phyloP scores from a whole-genome alignment of 805 yeast species.

The Limtongozyma cylindracea region DNA sequence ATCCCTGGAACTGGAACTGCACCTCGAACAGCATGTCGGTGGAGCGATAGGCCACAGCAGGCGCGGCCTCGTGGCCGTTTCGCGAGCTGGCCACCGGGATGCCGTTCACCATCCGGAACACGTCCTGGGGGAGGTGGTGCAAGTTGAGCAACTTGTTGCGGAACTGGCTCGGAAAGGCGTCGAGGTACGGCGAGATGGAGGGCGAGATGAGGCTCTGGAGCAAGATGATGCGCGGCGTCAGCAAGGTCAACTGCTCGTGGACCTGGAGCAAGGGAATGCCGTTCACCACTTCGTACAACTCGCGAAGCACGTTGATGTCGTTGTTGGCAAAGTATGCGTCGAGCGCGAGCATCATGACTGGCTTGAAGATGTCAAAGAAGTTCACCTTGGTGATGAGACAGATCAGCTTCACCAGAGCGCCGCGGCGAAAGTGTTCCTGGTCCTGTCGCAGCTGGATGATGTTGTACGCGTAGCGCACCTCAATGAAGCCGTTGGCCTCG shows the following conservation, averaged over 20 bases:
- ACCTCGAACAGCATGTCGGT: constrained; percentile 17
- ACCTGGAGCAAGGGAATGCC: constrained; percentile 6
- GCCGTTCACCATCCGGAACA: no score
- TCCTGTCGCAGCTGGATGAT: constrained; percentile 9
- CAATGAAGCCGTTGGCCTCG: constrained; percentile 14
- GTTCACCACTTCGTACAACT: constrained; percentile 10
- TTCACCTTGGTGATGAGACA: constrained; percentile 27
- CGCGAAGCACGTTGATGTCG: constrained; percentile 4
- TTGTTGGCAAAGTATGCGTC: constrained; percentile 14
- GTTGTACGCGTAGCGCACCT: constrained; percentile 4
- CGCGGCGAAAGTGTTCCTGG: constrained; percentile 20
- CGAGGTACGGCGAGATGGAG: constrained; percentile 13
- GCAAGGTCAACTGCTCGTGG: constrained; percentile 6
- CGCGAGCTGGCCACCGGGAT: constrained; percentile 12
- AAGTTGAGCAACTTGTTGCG: constrained; percentile 10
- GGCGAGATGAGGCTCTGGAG: constrained; percentile 16
- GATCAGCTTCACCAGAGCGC: constrained; percentile 31
- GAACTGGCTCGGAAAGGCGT: constrained; percentile 13
- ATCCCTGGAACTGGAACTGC: constrained; percentile 10
- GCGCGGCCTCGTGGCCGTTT: no score
- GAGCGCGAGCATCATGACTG: constrained; percentile 24
- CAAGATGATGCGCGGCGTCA: constrained; percentile 13
- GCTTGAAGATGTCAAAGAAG: constrained; percentile 31
- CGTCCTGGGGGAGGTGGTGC: no score
- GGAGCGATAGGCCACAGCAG: no score